Base-by-base conservation (phyloP, 1,284 basidiomycete species). In the Cutaneotrichosporon cyanovorans region DNA sequence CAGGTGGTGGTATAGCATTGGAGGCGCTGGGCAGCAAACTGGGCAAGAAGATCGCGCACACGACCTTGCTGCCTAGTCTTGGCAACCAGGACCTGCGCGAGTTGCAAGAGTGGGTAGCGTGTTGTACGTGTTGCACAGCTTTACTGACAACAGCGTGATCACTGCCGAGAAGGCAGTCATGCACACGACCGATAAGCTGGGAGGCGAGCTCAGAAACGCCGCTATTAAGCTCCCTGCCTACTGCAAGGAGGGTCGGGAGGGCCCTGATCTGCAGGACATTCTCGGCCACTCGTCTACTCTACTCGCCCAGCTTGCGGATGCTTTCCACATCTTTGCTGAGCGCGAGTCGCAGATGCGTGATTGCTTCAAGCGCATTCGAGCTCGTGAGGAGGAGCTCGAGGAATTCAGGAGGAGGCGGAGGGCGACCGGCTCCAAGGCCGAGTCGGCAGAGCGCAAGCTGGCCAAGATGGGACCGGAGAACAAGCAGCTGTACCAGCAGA, bases 391-490 rank as follows among this genome's bases (percentile, higher is more conserved):
- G 65, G 75, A 74, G 6, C 77, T 93, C 4, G 86, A 89, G 46
- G 83, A 86, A 9, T 73, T 91, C 30, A 83, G 82, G 59, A 77
- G 81, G 18, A 77, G 82, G 16, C 77, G 89, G 46, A 81, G 82
- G 55, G 74, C 75, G 6, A 76, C 90, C 4, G 78, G 76, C 12
- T 69, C 77, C 21, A 85, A 85, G 53, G 87, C 89, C 0, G 91
- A 95, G 50, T 69, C 79, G n/a, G 88, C 88, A 0, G 90, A 95
- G 64, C 85, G 78, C 75, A 93, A 91, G 68, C 77, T 96, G 21
- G 79, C 78, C 65, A 93, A 85, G 74, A 95, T 95, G 90, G 80
- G 79, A 43, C 78, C 86, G 0, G 89, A 90, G 71, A 83, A 95
- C 74, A 96, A 95, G 76, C 85, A 87, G 60, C 72, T 91, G 30